Conservation (phyloP, 2,329 filamentous ascomycete species). For the Alternaria triticina region DNA sequence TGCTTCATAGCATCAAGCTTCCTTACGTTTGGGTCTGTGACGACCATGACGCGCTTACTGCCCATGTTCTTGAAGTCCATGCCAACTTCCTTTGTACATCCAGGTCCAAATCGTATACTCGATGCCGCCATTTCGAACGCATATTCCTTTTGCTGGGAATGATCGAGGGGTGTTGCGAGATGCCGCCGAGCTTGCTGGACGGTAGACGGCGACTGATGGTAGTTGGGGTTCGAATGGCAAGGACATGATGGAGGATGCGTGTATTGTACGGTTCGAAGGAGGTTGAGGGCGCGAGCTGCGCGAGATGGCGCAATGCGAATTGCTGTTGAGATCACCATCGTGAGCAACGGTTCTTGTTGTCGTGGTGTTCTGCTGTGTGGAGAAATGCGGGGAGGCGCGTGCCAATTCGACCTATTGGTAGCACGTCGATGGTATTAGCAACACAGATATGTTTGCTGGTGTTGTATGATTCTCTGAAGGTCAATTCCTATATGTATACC, state of each 20-base stretch:
- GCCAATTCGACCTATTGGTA: no score
- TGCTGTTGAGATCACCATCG: constrained; percentile 30
- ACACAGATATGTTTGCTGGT: no score
- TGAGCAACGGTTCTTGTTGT: neutral
- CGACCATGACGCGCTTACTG: constrained; percentile 84
- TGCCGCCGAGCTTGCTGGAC: constrained; percentile 62
- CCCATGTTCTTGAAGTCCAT: constrained; percentile 97
- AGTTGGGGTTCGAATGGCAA: constrained; percentile 89
- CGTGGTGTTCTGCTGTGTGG: neutral
- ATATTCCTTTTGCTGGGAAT: constrained; percentile 84
- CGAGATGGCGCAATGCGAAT: constrained; percentile 51
- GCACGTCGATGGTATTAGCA: no score
- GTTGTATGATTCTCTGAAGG: no score
- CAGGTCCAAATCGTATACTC: constrained; percentile 90
- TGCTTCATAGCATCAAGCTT: constrained; percentile 89
- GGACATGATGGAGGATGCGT: constrained; percentile 91
- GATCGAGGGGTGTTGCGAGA: constrained; percentile 78
- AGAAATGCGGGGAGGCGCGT: neutral
- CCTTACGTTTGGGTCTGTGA: constrained; percentile 84
- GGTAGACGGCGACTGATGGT: constrained; percentile 59
- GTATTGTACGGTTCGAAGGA: constrained; percentile 89
- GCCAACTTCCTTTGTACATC: constrained; percentile 92
- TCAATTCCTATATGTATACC: no score
- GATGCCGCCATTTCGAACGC: constrained; percentile 99
- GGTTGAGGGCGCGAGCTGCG: constrained; percentile 68